Base-by-base conservation (phyloP, 805 yeast genomes). In the Ogataea philodendri region DNA sequence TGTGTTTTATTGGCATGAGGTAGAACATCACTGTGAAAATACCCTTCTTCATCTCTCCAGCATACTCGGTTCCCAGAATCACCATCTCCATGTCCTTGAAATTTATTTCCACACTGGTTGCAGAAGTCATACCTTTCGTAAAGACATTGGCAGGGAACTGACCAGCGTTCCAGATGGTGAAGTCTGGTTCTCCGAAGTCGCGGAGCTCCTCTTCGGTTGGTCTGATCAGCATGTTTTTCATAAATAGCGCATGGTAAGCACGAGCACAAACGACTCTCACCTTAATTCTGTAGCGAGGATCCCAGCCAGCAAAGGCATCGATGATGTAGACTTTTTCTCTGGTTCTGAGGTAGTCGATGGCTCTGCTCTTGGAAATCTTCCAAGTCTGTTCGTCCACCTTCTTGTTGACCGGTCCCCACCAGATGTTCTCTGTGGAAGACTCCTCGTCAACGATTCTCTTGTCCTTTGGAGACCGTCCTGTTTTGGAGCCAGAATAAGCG, bases 321-420 rank as follows among this genome's bases (percentile, higher is more conserved):
- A 90, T 88, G 46, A 90, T 89, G 66, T 84, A 90, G 55, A 93
- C 79, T 63, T 88, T 87, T 54, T 84, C 89, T 68, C 96, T 84
- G 38, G 97, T 90, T 74, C 95, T 84, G 63, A 90, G 76, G 71
- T 89, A 90, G 67, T 90, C 98, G 50, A 89, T 76, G 34, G 98
- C 97, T 69, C 98, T 85, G 53, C 90, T 90, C 63, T 95, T 83
- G 63, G 94, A 85, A 55, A 90, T 88, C 54, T 78, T 77, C 97
- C 97, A 90, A 15, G 96, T 88, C 61, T 81, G 80, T 66, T 87
- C 95, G 42, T 86, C 83, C 52, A 90, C 89, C 67, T 90, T 85
- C 68, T 84, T 87, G 72, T 90, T 90, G 51, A 90, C 98, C 2
- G 97, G 97, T 16, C 98, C 98, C 98, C 98, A 90, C 98, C 98